These are phyloP conservation scores for Mycena venus DNA, from an alignment of 768 basidiomycete genomes.

Conservation along the genomic window DNA sequence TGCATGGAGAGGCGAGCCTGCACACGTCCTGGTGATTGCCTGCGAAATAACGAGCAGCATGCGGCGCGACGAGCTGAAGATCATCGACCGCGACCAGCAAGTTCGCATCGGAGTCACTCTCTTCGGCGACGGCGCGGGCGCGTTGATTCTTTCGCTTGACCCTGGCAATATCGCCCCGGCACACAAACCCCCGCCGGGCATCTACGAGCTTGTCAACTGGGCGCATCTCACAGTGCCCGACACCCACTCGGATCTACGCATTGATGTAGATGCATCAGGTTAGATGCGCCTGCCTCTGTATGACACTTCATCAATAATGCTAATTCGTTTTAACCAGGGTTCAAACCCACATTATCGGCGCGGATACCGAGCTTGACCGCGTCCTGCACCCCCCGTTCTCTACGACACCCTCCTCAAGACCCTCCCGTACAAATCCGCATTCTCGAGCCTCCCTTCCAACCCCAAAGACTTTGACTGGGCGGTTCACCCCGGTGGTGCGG, in stretches of 20 bases:
- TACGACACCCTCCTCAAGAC: conserved; percentile 11
- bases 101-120: conserved; percentile 17
- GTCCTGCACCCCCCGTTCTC: background rate
- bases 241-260: background rate
- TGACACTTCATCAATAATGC: no score
- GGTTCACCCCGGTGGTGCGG: conserved; percentile 16
- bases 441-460: background rate
- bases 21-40: conserved; percentile 20
- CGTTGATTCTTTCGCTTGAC: conserved; percentile 15
- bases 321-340: conserved; percentile 6
- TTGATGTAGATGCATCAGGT: conserved; percentile 11
- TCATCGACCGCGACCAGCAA: conserved; percentile 22
- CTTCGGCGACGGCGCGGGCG: conserved; percentile 23
- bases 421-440: background rate
- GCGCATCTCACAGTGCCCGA: conserved; percentile 24
- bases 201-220: conserved; percentile 25
- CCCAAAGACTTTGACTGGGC: conserved; percentile 28
- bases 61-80: conserved; percentile 13
- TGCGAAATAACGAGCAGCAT: conserved; percentile 23
- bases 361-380: conserved; percentile 6
- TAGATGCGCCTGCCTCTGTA: background rate
- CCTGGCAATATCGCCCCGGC: background rate
- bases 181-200: background rate
- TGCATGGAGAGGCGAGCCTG: conserved; percentile 11
- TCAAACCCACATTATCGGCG: conserved; percentile 3